Conservation (phyloP, 805 yeast genomes). For the Ogataea trehalophila region DNA sequence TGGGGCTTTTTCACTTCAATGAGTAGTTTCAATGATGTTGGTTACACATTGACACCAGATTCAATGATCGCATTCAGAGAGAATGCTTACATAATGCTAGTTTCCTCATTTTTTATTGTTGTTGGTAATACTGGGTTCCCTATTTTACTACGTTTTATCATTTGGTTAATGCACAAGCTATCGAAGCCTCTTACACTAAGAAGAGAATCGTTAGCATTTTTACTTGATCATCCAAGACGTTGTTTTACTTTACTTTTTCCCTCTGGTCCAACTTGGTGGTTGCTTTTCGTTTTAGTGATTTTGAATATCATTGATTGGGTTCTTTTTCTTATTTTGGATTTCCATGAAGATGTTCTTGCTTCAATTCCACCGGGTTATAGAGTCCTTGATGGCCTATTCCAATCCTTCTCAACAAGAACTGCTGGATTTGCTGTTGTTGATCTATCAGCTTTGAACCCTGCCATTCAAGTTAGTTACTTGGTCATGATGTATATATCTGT, state of each 20-base stretch:
- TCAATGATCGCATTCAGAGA: slow-evolving; percentile 67
- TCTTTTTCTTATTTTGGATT: slow-evolving; percentile 74
- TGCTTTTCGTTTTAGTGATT: slow-evolving; percentile 64
- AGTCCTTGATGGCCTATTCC: slow-evolving; percentile 79
- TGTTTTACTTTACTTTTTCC: slow-evolving; percentile 93
- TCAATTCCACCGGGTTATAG: slow-evolving; percentile 61
- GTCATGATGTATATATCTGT: slow-evolving; percentile 98
- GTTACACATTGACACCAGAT: slow-evolving; percentile 74
- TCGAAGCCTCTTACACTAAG: slow-evolving; percentile 59
- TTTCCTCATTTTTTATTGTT: slow-evolving; percentile 66
- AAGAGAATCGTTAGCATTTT: slow-evolving; percentile 76
- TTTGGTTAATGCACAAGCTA: slow-evolving; percentile 72
- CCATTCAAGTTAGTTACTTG: slow-evolving; percentile 88
- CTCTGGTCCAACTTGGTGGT: slow-evolving; percentile 93
- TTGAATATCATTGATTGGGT: slow-evolving; percentile 76
- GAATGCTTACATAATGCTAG: slow-evolving; percentile 60
- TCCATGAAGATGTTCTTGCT: slow-evolving; percentile 46
- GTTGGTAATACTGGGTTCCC: slow-evolving; percentile 97
- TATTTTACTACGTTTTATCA: slow-evolving; percentile 66
- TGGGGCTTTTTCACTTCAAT: slow-evolving; percentile 87
- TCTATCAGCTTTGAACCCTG: slow-evolving; percentile 71
- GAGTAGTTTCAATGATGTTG: slow-evolving; percentile 81
- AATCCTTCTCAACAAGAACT: slow-evolving; percentile 89
- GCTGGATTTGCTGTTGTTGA: slow-evolving; percentile 83
- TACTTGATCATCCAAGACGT: slow-evolving; percentile 94